Conservation (phyloP, 768 basidiomycete species). For the Suillus decipiens region DNA sequence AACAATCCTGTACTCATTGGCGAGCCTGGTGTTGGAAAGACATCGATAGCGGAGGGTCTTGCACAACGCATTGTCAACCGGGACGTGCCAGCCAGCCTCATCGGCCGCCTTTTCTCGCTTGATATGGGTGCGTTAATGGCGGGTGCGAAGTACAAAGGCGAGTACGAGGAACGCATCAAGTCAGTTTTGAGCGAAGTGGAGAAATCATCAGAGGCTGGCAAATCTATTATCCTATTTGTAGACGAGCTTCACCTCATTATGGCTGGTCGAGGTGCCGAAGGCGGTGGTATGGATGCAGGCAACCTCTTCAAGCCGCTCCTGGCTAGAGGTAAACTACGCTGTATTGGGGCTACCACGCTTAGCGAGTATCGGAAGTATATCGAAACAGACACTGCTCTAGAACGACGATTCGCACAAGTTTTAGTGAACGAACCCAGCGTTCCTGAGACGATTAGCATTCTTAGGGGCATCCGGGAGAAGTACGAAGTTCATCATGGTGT, state of each 20-base stretch:
- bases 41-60: conserved; percentile 91
- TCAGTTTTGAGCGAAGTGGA: conserved; percentile 91
- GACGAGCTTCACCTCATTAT: conserved; percentile 95
- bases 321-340: conserved; percentile 76
- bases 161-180: conserved; percentile 97
- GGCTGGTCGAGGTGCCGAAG: conserved; percentile 80
- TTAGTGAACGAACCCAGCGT: conserved; percentile 90
- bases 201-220: conserved; percentile 76
- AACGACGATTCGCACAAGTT: conserved; percentile 92
- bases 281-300: conserved; percentile 91
- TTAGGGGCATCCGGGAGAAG: conserved; percentile 92
- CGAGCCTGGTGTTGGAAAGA: conserved; percentile 95
- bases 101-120: conserved; percentile 78
- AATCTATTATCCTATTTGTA: conserved; percentile 88
- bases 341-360: conserved; percentile 91
- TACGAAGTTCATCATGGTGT: conserved; percentile 94
- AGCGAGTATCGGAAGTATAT: conserved; percentile 93
- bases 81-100: conserved; percentile 78
- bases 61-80: conserved; percentile 94
- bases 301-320: conserved; percentile 92
- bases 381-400: conserved; percentile 89
- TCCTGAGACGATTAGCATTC: conserved; percentile 86
- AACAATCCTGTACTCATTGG: conserved; percentile 98
- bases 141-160: conserved; percentile 89
- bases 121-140: conserved; percentile 98